Base-by-base conservation (phyloP, 1,284 basidiomycete genomes). In the Sporisorium graminicola region DNA sequence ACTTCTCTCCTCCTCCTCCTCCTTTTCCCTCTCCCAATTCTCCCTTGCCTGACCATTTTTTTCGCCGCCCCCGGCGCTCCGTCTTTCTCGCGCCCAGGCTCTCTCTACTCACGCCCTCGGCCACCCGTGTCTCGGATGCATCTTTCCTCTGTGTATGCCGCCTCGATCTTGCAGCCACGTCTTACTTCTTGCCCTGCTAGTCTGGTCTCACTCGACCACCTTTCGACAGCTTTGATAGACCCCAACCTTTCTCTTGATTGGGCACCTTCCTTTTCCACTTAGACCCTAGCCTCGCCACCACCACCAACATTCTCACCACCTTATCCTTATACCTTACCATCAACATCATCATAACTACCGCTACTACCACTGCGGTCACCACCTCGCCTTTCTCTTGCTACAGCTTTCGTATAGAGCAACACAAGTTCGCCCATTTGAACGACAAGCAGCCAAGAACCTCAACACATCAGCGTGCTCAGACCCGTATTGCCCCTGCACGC, bases 1-100 rank as follows among this genome's bases (percentile, higher is more conserved):
- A 71, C 63, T 71, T 65, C 63, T 65, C 61, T 31, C 35, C 27
- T 33, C 22, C 37, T 24, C 40, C 40, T 43, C 40, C 18, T 53
- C 35, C 16, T 5, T 22, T 40, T 35, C 33, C 22, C 12, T 49
- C 43, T 18, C 18, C 18, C 37, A 18, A 42, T 56, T 29, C 42
- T 31, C 18, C 20, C 49, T 47, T 26, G 51, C 35, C 37, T 47
- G 29, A 16, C 53, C 18, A 26, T 40, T 49, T 44, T 54, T 40
- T 47, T 14, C 42, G 24, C 49, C 33, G 37, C 46, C 50, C 16
- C 40, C 24, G 5, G 8, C 37, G 14, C 14, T 47, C 33, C 42
- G 9, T 9, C 16, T n/a, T 27, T 26, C 16, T 27, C 47, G 27
- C 31, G 31, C 31, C 47, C 47, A 14, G 31, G 47, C n/a, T 26